Percentiles rank a stretch among this genome's conserved stretches.
phyloP scores from a whole-genome alignment of 768 basidiomycete genomes.

The Calocera viscosa region DNA sequence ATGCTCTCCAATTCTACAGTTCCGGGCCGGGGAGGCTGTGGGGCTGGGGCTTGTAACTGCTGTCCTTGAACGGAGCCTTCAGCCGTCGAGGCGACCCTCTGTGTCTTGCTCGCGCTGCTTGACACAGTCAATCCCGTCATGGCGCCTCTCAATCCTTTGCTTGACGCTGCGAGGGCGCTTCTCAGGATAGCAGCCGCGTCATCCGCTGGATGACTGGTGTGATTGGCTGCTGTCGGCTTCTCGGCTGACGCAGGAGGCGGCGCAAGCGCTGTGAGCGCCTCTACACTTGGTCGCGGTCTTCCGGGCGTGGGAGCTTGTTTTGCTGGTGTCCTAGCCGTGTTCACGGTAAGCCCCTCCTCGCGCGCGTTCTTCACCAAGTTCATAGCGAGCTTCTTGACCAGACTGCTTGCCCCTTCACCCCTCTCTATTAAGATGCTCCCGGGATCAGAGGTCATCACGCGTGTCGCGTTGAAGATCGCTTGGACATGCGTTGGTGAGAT shows the following conservation, averaged over 20 bases:
- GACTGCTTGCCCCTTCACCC: conserved; percentile 46
- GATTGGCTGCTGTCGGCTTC: background rate
- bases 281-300: background rate
- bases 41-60: conserved; percentile 14
- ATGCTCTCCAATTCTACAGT: conserved; percentile 46
- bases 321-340: conserved; percentile 29
- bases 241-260: background rate
- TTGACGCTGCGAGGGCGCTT: background rate
- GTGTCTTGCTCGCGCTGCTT: background rate
- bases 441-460: conserved; percentile 75
- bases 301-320: background rate
- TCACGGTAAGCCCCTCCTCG: conserved; percentile 34
- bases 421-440: conserved; percentile 61
- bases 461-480: conserved; percentile 69
- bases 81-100: background rate
- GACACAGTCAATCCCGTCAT: background rate
- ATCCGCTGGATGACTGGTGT: background rate
- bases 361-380: conserved; percentile 56
- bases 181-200: background rate
- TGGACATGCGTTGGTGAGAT: conserved; percentile 31
- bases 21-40: conserved; percentile 20
- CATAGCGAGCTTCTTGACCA: conserved; percentile 53
- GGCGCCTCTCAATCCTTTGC: conserved; percentile 1
- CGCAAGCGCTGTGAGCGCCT: background rate
- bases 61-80: background rate